These are phyloP conservation scores for Populus pruinosa DNA, from an alignment of 345 rosid genomes.

Conservation along the genomic window DNA sequence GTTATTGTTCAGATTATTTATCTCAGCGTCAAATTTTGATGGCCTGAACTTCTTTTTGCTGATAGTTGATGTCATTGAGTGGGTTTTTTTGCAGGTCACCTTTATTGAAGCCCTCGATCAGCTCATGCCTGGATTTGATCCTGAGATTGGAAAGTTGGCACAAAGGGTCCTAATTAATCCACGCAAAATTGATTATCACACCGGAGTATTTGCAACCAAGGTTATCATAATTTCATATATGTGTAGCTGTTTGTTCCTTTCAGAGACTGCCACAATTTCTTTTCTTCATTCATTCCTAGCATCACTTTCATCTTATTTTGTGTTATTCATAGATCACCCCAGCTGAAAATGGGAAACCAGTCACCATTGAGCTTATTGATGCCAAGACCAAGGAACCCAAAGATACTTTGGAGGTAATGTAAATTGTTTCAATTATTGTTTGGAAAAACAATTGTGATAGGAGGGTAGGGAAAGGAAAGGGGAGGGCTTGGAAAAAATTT, in stretches of 20 bases:
- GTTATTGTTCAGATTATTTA: not conserved
- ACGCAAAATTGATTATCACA: conserved; percentile 86
- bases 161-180: conserved; percentile 95
- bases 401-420: conserved; percentile 80
- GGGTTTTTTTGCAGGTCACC: conserved; percentile 60
- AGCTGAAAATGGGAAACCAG: conserved; percentile 93
- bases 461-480: too few relatives aligned
- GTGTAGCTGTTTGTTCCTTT: not conserved
- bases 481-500: too few relatives aligned
- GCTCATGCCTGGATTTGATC: conserved; percentile 99
- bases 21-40: not conserved
- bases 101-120: conserved; percentile 95
- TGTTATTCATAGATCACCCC: conserved; percentile 69
- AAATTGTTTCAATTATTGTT: not conserved
- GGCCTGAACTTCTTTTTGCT: not conserved
- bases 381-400: conserved; percentile 92
- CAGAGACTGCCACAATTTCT: not conserved
- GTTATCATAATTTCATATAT: conserved; percentile 32
- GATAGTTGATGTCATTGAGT: conserved; percentile 12
- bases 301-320: conserved; percentile 4
- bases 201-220: conserved; percentile 95
- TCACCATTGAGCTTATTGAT: conserved; percentile 87
- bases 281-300: not conserved
- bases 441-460: too few relatives aligned
- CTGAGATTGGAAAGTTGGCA: conserved; percentile 94